These are phyloP conservation scores for Elsinoe batatas DNA, from an alignment of 2,329 filamentous ascomycete species.

Conservation along the genomic window DNA sequence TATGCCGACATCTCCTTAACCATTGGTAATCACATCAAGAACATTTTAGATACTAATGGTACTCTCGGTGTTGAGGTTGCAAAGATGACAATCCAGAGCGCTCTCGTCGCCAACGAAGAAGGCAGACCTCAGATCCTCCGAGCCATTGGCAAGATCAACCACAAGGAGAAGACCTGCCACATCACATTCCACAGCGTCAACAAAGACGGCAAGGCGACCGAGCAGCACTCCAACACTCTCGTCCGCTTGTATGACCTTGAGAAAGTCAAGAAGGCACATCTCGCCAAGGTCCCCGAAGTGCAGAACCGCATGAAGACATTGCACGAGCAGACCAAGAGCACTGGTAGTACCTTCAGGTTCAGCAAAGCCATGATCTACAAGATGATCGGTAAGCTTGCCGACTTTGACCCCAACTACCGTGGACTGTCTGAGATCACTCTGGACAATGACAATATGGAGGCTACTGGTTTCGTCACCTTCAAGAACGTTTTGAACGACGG, in stretches of 20 bases:
- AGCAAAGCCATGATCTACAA: conserved; percentile 29
- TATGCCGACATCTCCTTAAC: conserved; percentile 29
- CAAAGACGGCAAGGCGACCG: conserved; percentile 23
- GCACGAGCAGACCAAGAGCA: conserved; percentile 13
- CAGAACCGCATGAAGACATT: conserved; percentile 26
- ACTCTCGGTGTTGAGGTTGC: conserved; percentile 28
- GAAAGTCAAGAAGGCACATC: conserved; percentile 21
- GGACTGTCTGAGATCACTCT: conserved; percentile 31
- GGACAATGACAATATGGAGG: conserved; percentile 27
- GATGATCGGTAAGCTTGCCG: conserved; percentile 28
- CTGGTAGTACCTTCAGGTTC: conserved; percentile 23
- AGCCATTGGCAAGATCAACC: conserved; percentile 8
- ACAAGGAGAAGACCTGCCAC: conserved; percentile 2
- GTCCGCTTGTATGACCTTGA: conserved; percentile 17
- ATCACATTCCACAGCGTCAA: conserved; percentile 19
- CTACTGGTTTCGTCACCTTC: conserved; percentile 21
- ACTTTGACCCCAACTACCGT: conserved; percentile 25
- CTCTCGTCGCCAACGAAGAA: conserved; percentile 18
- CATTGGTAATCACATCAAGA: conserved; percentile 23
- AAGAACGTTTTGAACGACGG: conserved; percentile 15
- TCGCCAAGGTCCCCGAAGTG: conserved; percentile 23
- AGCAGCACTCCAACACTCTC: conserved; percentile 15
- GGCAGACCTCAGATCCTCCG: conserved; percentile 14
- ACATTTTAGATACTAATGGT: neutral
- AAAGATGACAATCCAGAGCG: conserved; percentile 30